These are phyloP conservation scores for Psilocybe sp. DNA, from an alignment of 768 basidiomycete genomes.

Conservation along the genomic window DNA sequence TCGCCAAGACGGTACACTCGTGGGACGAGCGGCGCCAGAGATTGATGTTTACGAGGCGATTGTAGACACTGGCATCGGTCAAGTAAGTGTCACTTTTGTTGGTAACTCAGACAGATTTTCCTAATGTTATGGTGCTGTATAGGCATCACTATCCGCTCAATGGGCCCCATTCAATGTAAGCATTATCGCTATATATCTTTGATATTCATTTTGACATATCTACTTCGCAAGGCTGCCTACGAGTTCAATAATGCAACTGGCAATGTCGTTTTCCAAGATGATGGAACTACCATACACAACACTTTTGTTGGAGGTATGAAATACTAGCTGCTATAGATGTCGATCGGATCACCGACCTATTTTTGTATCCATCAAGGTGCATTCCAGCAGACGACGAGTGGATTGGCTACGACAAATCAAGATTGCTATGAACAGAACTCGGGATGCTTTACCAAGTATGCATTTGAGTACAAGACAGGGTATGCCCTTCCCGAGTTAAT, in stretches of 20 bases:
- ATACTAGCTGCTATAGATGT: slow-evolving; percentile 20
- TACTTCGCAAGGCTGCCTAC: slow-evolving; percentile 46
- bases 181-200: slow-evolving; percentile 19
- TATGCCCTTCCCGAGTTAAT: slow-evolving; percentile 13
- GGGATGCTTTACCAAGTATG: slow-evolving; percentile 35
- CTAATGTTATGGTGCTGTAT: slow-evolving; percentile 19
- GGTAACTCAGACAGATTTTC: not conserved
- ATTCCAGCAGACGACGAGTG: slow-evolving; percentile 75
- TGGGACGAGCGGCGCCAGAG: slow-evolving; percentile 65
- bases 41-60: slow-evolving; percentile 58
- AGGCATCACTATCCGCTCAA: slow-evolving; percentile 51
- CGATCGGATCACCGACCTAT: too few relatives aligned
- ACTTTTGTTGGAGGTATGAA: slow-evolving; percentile 54
- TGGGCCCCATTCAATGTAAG: slow-evolving; percentile 59
- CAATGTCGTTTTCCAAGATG: slow-evolving; percentile 47
- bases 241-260: slow-evolving; percentile 48
- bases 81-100: slow-evolving; percentile 10
- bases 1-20: slow-evolving; percentile 47
- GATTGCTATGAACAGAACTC: slow-evolving; percentile 54
- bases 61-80: slow-evolving; percentile 24
- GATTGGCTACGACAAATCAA: slow-evolving; percentile 60
- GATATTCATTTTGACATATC: not conserved
- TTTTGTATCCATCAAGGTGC: slow-evolving; percentile 28
- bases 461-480: slow-evolving; percentile 54
- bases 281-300: slow-evolving; percentile 44